Evolutionary conservation across 768 basidiomycete species (phyloP).

Genomic region (Suillus discolor): DNA sequence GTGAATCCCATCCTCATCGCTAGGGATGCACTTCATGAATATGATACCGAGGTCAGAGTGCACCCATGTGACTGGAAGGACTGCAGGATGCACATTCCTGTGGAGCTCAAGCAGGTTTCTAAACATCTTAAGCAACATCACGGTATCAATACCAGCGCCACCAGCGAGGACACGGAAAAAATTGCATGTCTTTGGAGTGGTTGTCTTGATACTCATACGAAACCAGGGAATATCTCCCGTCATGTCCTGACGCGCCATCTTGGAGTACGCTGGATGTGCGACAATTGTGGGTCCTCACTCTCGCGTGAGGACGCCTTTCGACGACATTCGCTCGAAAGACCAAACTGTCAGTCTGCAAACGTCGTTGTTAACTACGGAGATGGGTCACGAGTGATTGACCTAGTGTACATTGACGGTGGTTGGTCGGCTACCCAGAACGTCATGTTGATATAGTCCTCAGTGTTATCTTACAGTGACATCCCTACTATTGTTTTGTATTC

Average conservation of each 20-base stretch:
- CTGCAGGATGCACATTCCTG: not conserved
- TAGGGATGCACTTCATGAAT: not conserved
- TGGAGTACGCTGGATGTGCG: not conserved
- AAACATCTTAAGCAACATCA: not conserved
- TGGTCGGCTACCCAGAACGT: not conserved
- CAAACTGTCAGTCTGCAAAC: not conserved
- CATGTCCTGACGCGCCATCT: not conserved
- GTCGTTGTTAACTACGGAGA: not conserved
- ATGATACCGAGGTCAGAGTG: not conserved
- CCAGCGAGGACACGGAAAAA: not conserved
- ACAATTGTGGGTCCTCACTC: not conserved
- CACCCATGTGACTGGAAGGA: not conserved
- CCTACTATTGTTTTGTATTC: not conserved
- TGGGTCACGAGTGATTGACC: not conserved
- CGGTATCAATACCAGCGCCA: not conserved
- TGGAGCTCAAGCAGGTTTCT: not conserved
- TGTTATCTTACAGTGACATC: not conserved
- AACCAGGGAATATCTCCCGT: not conserved
- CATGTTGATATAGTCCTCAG: not conserved
- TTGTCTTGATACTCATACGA: not conserved
- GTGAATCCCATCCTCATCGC: not conserved
- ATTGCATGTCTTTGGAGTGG: not conserved
- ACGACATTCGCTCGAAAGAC: not conserved
- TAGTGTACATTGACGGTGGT: not conserved
- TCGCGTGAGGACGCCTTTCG: slow-evolving; percentile 1